phyloP scores from a whole-genome alignment of 768 basidiomycete genomes.

The Leccinum variicolor region DNA sequence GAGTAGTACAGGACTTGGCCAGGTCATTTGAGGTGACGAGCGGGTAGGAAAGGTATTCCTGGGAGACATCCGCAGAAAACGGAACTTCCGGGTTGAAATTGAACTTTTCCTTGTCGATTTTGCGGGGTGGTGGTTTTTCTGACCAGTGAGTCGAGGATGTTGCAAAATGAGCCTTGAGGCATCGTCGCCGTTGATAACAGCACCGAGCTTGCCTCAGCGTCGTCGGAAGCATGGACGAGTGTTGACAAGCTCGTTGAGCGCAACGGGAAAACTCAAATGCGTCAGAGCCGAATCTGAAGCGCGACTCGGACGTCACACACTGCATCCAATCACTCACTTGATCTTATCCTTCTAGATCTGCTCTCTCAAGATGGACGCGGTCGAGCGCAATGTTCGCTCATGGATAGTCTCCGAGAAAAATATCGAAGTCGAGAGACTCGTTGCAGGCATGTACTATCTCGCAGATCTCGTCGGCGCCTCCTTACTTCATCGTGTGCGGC shows the following conservation, averaged over 20 bases:
- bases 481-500: background rate
- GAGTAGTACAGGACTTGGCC: slow-evolving; percentile 44
- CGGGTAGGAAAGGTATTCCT: slow-evolving; percentile 46
- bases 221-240: slow-evolving; percentile 20
- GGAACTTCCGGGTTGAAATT: slow-evolving; percentile 71
- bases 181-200: slow-evolving; percentile 21
- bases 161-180: slow-evolving; percentile 23
- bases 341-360: background rate
- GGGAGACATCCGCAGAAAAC: slow-evolving; percentile 45
- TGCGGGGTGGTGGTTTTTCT: slow-evolving; percentile 11
- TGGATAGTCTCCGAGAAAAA: slow-evolving; percentile 69
- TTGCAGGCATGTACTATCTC: slow-evolving; percentile 47
- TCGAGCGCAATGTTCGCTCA: slow-evolving; percentile 58
- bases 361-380: slow-evolving; percentile 35
- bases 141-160: slow-evolving; percentile 17
- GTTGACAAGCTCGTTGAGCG: background rate
- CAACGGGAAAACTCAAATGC: slow-evolving; percentile 5
- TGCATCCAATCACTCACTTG: background rate
- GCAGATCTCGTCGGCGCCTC: background rate
- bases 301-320: slow-evolving; percentile 3
- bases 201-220: slow-evolving; percentile 15
- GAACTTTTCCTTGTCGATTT: slow-evolving; percentile 51
- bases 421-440: slow-evolving; percentile 54
- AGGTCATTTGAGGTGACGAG: slow-evolving; percentile 72
- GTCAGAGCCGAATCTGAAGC: too few relatives aligned